Evolutionary conservation across 176 grass and related monocot species (phyloP), one percentile per base, ranked within the genome.

Genomic region (Secale cereale): DNA sequence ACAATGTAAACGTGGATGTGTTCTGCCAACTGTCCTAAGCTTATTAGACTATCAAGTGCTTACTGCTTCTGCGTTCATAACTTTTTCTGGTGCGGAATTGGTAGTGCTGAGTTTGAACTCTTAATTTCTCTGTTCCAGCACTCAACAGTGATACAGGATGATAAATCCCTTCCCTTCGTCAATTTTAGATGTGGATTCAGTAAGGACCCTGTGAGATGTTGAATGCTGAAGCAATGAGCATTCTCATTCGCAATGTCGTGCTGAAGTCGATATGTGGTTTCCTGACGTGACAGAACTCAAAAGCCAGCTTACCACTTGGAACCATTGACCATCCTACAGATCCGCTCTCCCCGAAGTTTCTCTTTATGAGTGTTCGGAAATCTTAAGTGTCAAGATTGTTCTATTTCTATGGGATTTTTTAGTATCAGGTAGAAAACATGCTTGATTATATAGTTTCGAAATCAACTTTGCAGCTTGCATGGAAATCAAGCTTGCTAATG

Each of bases 201-300:
- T 93, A 90, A 39, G 92, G 95, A 15, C 48, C 93, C 73, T 90
- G 77, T 14, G 95, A 98, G 83, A 91, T 95, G 91, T 77, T 98
- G 86, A 95, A 93, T 75, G 3, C 73, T 28, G 81, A 70, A 61
- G 91, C 89, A 26, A 90, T 95, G 83, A 79, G 85, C 6, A 3
- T 22, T 59, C 45, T 78, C 16, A 73, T 90, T 41, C 25, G 25
- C 23, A 60, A 48, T 78, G 17, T 88, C 4, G 84, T 63, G 31
- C 87, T 87, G 10, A 73, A 29, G 12, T 87, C 20, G 73, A 37
- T 1, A 93, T 36, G 76, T 98, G 91, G 92, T 95, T 95, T 62
- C 91, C 92, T 28, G 71, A 85, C 23, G 17, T 91, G 48, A 65
- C 13, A 29, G 70, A 90, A 43, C 92, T 98, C 27, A 82, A 88